Evolutionary conservation across 306 rosid species (phyloP).

Genomic region (Corylus avellana): DNA sequence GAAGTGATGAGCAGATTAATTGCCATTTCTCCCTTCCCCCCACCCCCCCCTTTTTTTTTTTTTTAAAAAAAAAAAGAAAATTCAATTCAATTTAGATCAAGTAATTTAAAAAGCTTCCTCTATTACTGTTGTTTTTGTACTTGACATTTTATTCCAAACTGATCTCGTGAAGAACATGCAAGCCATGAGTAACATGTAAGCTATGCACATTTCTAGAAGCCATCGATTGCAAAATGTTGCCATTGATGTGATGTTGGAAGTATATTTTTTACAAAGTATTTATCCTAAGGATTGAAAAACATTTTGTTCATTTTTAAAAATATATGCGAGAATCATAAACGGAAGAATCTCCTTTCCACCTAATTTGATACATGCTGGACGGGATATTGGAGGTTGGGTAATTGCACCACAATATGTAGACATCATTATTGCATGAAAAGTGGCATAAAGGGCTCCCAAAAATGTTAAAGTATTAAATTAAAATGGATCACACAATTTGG

Average conservation of each 20-base stretch:
- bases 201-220: no score
- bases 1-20: neutral
- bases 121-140: no score
- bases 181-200: no score
- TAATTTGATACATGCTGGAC: no score
- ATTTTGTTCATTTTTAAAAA: no score
- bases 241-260: no score
- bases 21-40: neutral
- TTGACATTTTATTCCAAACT: neutral
- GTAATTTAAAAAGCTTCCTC: no score
- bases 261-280: no score
- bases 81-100: no score
- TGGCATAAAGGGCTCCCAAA: conserved; percentile 45
- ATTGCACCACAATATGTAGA: conserved; percentile 25
- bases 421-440: conserved; percentile 43
- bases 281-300: no score
- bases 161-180: neutral
- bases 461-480: conserved; percentile 44
- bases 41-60: neutral
- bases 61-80: neutral
- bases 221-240: no score
- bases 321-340: neutral
- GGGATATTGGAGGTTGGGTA: neutral
- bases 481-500: conserved; percentile 43
- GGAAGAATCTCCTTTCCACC: no score